Conservation (phyloP, 352 stramenopile species). For the Globisporangium paroecandrum region DNA sequence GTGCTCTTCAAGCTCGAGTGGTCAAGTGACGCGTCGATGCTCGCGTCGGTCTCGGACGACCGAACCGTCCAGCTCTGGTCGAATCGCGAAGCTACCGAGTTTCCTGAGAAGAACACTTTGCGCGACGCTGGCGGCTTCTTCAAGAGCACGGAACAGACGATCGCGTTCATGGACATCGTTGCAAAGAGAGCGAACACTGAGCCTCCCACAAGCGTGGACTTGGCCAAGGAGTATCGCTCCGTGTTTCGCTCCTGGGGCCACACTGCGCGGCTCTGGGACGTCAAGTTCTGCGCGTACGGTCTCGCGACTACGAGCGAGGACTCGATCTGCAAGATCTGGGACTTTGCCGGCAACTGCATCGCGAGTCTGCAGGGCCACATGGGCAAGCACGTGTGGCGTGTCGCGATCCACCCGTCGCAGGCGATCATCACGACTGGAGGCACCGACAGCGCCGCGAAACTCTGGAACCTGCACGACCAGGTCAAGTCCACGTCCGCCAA, state of each 20-base stretch:
- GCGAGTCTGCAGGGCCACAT: constrained; percentile 74
- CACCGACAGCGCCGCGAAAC: constrained; percentile 73
- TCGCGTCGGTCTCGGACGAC: constrained; percentile 86
- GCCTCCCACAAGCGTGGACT: background rate
- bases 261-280: constrained; percentile 82
- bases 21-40: constrained; percentile 56
- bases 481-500: constrained; percentile 36
- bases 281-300: constrained; percentile 52
- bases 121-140: constrained; percentile 9
- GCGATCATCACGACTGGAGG: constrained; percentile 62
- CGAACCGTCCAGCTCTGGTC: constrained; percentile 84
- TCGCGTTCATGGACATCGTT: constrained; percentile 12
- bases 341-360: constrained; percentile 49
- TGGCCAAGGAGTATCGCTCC: constrained; percentile 35
- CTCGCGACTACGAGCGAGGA: constrained; percentile 78
- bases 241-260: constrained; percentile 81
- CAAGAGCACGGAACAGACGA: constrained; percentile 12
- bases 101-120: background rate
- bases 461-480: constrained; percentile 69
- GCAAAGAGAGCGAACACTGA: background rate
- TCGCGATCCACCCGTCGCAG: constrained; percentile 50
- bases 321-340: constrained; percentile 73
- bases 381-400: constrained; percentile 77
- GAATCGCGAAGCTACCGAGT: constrained; percentile 20
- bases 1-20: constrained; percentile 84